Evolutionary conservation across 208 protist genomes (phyloP).

Genomic region (Spironucleus salmonicida): DNA sequence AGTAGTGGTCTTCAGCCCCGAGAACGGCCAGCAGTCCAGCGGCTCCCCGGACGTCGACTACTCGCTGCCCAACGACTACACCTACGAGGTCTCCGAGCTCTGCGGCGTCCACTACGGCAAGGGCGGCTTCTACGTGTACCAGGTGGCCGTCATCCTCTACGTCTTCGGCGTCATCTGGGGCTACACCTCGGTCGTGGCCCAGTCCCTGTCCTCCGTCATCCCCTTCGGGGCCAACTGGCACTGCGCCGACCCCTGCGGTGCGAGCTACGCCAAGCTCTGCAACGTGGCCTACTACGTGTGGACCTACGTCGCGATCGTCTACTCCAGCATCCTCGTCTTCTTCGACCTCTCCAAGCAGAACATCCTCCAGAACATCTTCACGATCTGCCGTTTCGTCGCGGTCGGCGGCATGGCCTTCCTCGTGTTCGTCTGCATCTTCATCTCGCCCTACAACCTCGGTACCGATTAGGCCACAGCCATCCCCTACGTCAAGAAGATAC

Average conservation of each 20-base stretch:
- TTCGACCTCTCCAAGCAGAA: conserved; percentile 13
- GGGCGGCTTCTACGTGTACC: conserved; percentile 14
- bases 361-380: conserved; percentile 17
- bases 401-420: background rate
- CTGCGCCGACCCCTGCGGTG: too few relatives aligned
- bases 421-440: background rate
- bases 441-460: background rate
- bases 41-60: too few relatives aligned
- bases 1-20: too few relatives aligned
- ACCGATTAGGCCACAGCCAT: too few relatives aligned
- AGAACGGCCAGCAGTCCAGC: too few relatives aligned
- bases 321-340: conserved; percentile 6
- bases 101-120: background rate
- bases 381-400: background rate
- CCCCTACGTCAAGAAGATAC: too few relatives aligned
- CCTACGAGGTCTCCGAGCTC: background rate
- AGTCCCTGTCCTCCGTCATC: conserved; percentile 4
- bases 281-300: background rate
- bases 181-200: background rate
- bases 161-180: conserved; percentile 12
- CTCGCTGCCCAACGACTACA: background rate
- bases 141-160: background rate
- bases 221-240: too few relatives aligned
- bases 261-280: background rate
- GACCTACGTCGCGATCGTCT: background rate